Base-by-base conservation (phyloP, 257 asterid species). In the Nicotiana benthamiana region DNA sequence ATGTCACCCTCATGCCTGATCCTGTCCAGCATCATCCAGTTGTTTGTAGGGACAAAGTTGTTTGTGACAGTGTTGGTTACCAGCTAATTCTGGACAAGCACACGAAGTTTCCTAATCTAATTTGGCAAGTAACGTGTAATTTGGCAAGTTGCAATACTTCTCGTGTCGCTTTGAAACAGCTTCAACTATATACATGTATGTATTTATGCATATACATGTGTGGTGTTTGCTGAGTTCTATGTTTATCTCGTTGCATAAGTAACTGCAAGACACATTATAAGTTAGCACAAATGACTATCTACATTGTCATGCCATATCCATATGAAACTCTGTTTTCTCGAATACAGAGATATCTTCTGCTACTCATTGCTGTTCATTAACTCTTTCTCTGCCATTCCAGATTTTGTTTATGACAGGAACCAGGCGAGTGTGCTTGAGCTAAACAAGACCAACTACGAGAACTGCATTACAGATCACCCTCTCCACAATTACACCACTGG, bases 401-500 rank as follows among this genome's bases (percentile, higher is more conserved):
- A 70, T 84, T 94, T 94, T 63, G 94, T 90, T 70, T 91, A 91
- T 7, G 94, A 94, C 27, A 90, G 97, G 86, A 89, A 86, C 88
- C 96, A 90, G 82, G 77, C 77, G 87, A 90, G 86, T 4, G 93
- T 96, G 75, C 97, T 96, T 0, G 97, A 96, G 84, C 97, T 96
- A 75, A 96, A 92, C 91, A 64, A 89, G 88, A 91, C 97, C 0
- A 80, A 90, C 17, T 94, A 84, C 17, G 97, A 86, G 32, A 83
- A 10, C 8, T 96, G 98, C 94, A 90, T 63, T 79, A 75, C 93
- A 3, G 93, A 90, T 5, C 89, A 88, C 30, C 89, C 88, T 0
- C 83, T 90, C 67, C 97, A 90, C 89, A 94, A 92, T 75, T 94
- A 92, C 91, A 95, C 97, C 5, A 90, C 92, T 0, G 97, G 97